phyloP scores from a whole-genome alignment of 1,284 basidiomycete genomes.

The Trichosporon faecale region DNA sequence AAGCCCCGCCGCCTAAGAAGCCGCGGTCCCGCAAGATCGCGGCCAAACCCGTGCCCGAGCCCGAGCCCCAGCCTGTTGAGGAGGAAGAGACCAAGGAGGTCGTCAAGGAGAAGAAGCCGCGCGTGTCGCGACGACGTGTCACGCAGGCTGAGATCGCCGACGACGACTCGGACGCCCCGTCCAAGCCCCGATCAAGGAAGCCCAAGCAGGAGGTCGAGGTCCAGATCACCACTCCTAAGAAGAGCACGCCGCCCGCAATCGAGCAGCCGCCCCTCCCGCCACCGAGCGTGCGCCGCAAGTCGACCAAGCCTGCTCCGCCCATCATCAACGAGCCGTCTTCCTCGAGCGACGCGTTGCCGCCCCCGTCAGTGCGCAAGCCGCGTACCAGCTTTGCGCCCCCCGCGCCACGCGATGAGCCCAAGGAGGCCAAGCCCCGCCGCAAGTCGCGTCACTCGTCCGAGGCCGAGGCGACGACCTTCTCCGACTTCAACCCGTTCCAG shows the following conservation, averaged over 20 bases:
- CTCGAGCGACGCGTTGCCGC: not conserved
- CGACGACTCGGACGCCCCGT: not conserved
- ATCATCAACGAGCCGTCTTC: not conserved
- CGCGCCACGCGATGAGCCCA: constrained; percentile 60
- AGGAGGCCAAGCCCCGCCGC: constrained; percentile 51
- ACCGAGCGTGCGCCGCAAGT: constrained; percentile 6
- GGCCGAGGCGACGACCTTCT: constrained; percentile 51
- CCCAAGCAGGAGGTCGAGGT: constrained; percentile 10
- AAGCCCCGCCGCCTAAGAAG: constrained; percentile 22
- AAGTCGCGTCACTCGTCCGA: constrained; percentile 29
- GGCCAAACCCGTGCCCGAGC: not conserved
- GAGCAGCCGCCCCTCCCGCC: not conserved
- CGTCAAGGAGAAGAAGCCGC: constrained; percentile 1
- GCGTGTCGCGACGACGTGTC: not conserved
- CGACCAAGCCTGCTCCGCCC: not conserved
- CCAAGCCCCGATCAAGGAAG: not conserved
- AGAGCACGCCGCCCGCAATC: not conserved
- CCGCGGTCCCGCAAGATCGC: constrained; percentile 14
- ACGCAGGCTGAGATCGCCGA: constrained; percentile 1
- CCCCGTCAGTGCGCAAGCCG: constrained; percentile 16
- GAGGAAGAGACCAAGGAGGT: not conserved
- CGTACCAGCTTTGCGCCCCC: constrained; percentile 13
- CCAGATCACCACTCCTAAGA: constrained; percentile 3
- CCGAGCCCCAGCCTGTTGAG: not conserved
- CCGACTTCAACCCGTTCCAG: constrained; percentile 58